Percentiles rank a stretch among this genome's conserved stretches.
These are phyloP conservation scores for Metarhizium humberi DNA, from an alignment of 2,329 filamentous ascomycete species.

Conservation along the genomic window DNA sequence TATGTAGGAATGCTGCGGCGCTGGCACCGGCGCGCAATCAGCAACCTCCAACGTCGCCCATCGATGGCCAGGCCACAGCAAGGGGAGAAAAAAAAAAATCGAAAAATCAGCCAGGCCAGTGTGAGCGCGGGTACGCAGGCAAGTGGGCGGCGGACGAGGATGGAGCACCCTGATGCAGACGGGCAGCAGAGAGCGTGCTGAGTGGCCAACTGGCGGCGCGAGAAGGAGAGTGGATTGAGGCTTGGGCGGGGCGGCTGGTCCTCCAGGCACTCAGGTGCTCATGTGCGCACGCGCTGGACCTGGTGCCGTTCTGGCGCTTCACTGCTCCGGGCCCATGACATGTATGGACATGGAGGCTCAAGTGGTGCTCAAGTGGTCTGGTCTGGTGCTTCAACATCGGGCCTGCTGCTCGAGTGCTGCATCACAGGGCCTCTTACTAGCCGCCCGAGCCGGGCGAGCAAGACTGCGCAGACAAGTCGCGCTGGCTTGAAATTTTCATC, in stretches of 20 bases:
- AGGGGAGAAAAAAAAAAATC: not conserved
- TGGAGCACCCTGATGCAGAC: not conserved
- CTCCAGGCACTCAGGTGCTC: not conserved
- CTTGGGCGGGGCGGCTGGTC: not conserved
- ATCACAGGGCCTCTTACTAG: no score
- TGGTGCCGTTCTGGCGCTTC: not conserved
- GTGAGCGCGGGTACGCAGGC: not conserved
- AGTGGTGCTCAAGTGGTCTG: not conserved
- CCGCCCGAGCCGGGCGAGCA: no score
- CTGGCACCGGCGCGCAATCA: conserved; percentile 21
- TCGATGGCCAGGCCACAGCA: not conserved
- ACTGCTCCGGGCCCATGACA: not conserved
- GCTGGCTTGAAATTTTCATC: no score
- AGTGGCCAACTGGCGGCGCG: not conserved
- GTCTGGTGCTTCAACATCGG: no score
- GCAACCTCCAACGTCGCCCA: conserved; percentile 4
- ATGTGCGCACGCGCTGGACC: not conserved
- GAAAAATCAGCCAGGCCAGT: not conserved
- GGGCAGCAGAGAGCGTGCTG: not conserved
- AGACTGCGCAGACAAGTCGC: no score
- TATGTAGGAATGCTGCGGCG: conserved; percentile 23
- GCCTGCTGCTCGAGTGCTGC: no score
- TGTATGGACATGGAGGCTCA: not conserved
- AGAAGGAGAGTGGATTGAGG: not conserved
- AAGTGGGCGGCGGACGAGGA: not conserved